Evolutionary conservation across 441 rosid species (phyloP).

Genomic region (Geranium incanum): DNA sequence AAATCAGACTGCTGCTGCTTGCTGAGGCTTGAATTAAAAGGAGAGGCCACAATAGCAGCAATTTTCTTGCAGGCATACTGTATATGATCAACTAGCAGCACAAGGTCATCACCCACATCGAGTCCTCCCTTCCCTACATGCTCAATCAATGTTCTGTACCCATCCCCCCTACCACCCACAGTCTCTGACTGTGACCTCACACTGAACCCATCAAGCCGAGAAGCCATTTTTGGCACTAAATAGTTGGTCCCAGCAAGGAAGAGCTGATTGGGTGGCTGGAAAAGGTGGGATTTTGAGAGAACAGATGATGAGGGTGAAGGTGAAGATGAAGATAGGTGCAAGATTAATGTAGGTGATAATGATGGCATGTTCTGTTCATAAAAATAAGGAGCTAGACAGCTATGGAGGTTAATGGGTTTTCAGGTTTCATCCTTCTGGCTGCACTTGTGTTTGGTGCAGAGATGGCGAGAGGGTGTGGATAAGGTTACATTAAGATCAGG

Average conservation of each 20-base stretch:
- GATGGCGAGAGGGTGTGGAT: not conserved
- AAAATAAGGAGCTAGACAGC: not conserved
- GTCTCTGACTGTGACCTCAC: conserved; percentile 1
- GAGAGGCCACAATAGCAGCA: conserved; percentile 82
- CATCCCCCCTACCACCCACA: conserved; percentile 12
- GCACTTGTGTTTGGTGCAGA: not conserved
- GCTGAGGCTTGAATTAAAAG: conserved; percentile 62
- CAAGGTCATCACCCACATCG: conserved; percentile 59
- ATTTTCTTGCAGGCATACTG: conserved; percentile 86
- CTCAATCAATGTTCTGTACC: conserved; percentile 40
- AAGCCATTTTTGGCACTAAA: not conserved
- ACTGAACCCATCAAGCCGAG: not conserved
- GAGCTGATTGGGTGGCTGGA: conserved; percentile 1
- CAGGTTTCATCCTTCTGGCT: not conserved
- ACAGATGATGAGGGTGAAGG: not conserved
- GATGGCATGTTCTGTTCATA: not conserved
- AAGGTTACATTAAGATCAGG: not conserved
- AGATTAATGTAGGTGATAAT: not conserved
- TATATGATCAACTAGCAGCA: conserved; percentile 58
- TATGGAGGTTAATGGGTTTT: not conserved
- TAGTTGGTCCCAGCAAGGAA: not conserved
- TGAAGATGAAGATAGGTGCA: not conserved
- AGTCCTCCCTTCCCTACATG: conserved; percentile 49
- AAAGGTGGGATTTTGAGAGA: not conserved
- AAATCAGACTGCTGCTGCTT: conserved; percentile 28